A percentile compares a stretch with the other conserved stretches of the same genome.
phyloP scores from a whole-genome alignment of 1,139 yeast genomes.

The Zygosaccharomyces pseudobailii region DNA sequence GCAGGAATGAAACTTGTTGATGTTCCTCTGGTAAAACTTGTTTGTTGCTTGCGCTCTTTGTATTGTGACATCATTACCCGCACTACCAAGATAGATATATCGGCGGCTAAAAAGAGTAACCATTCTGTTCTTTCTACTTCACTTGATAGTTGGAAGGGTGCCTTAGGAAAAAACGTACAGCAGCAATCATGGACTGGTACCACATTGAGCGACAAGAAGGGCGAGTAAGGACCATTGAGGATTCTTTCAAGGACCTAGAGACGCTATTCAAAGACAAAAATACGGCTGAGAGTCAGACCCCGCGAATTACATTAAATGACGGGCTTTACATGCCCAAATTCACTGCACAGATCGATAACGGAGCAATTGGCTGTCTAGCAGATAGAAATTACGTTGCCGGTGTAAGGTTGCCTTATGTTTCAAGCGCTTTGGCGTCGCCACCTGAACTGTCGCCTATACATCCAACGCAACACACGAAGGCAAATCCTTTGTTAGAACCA shows the following conservation, averaged over 20 bases:
- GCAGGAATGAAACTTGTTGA: background rate
- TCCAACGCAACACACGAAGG: background rate
- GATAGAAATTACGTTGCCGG: background rate
- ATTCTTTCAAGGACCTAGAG: conserved; percentile 20
- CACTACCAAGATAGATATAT: background rate
- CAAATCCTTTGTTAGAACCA: background rate
- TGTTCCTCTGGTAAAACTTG: background rate
- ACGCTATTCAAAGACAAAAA: background rate
- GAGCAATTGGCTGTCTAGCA: background rate
- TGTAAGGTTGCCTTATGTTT: background rate
- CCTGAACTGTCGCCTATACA: background rate
- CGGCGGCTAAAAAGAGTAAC: conserved; percentile 1
- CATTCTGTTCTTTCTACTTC: too few relatives aligned
- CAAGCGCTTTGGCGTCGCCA: background rate
- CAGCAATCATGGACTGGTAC: conserved; percentile 4
- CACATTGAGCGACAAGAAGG: background rate
- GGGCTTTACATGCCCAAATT: background rate
- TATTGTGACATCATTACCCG: background rate
- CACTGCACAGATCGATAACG: background rate
- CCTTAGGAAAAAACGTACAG: background rate
- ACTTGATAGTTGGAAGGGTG: too few relatives aligned
- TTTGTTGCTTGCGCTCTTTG: background rate
- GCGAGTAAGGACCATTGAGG: conserved; percentile 18
- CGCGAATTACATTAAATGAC: background rate
- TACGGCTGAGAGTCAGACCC: background rate